A percentile compares a stretch with the other conserved stretches of the same genome.
These are phyloP conservation scores for Apiotrichum domesticum DNA, from an alignment of 1,284 basidiomycete genomes.

Conservation along the genomic window DNA sequence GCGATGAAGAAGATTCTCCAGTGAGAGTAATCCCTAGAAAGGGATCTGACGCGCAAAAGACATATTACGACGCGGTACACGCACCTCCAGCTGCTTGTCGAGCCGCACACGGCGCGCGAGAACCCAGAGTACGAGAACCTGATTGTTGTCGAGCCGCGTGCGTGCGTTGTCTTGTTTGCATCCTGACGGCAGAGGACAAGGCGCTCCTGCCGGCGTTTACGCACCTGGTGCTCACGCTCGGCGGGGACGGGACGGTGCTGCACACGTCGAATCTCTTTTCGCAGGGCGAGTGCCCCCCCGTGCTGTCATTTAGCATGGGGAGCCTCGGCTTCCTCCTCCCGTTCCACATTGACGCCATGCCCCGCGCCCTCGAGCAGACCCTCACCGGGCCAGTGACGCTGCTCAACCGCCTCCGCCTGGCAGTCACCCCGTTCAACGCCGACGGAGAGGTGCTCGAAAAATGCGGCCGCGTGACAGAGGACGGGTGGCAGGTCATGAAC, in stretches of 20 bases:
- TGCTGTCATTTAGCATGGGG: conserved; percentile 93
- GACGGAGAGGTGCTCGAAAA: conserved; percentile 55
- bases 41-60: conserved; percentile 12
- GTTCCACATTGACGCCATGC: conserved; percentile 57
- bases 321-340: conserved; percentile 90
- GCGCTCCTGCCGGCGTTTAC: conserved; percentile 42
- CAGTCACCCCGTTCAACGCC: conserved; percentile 66
- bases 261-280: conserved; percentile 91
- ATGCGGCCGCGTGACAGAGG: conserved; percentile 17
- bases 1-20: conserved; percentile 47
- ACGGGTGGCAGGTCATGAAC: conserved; percentile 96
- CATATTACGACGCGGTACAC: conserved; percentile 28
- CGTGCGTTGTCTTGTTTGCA: background rate
- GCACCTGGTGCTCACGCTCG: conserved; percentile 84
- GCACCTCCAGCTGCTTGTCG: conserved; percentile 33
- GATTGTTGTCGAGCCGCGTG: conserved; percentile 26
- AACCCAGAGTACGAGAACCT: conserved; percentile 31
- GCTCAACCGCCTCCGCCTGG: conserved; percentile 79
- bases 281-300: conserved; percentile 78
- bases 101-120: conserved; percentile 37
- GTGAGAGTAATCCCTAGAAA: conserved; percentile 23
- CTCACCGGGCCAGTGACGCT: conserved; percentile 53
- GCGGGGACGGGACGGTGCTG: conserved; percentile 92
- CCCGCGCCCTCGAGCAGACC: conserved; percentile 67
- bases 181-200: conserved; percentile 17